Evolutionary conservation across 2,329 filamentous ascomycete species (phyloP), one percentile per base, ranked within the genome.

Genomic region (Hypoxylon sp.): DNA sequence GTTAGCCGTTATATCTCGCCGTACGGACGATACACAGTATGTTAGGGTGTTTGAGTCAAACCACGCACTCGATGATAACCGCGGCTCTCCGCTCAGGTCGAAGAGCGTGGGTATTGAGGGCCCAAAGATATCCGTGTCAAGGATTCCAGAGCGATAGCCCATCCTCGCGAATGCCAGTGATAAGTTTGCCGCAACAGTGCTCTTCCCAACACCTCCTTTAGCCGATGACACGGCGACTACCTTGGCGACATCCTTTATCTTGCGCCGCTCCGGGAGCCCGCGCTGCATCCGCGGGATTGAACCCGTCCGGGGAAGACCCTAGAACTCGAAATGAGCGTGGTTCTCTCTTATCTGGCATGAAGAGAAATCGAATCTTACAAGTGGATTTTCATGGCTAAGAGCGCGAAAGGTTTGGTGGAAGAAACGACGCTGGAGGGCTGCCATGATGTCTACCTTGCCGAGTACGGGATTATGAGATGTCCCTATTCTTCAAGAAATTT

Each of bases 171-270:
- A 93, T 4, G 95, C 90, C 0, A 99, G 85, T 0, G 96, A 93
- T 25, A 99, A 85, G 76, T 99, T 99, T 51, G 88, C 89, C 86
- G 57, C 91, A 49, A 98, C 90, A 6, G 96, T 99, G 74, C 94
- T 97, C 79, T 99, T 99, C 1, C 96, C 96, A 0, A 99, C 96
- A n/a, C 96, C 96, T 2, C 96, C 96, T 78, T 99, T 99, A 13
- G 96, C 96, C 1, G 95, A 98, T 3, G 94, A 97, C 13, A 99
- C 93, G n/a, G 95, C 94, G 66, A 99, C 89, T n/a, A 98, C 90
- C 79, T 97, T 97, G 72, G 90, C 88, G 25, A 99, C 95, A 78
- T 95, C 90, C 27, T 88, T 87, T 73, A 99, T 97, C 74, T 89
- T 90, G 72, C 93, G 89, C 76, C 92, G 91, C 74, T 94, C 88